These are phyloP conservation scores for Colletotrichum abscissum DNA, from an alignment of 2,329 filamentous ascomycete genomes.

Conservation along the genomic window DNA sequence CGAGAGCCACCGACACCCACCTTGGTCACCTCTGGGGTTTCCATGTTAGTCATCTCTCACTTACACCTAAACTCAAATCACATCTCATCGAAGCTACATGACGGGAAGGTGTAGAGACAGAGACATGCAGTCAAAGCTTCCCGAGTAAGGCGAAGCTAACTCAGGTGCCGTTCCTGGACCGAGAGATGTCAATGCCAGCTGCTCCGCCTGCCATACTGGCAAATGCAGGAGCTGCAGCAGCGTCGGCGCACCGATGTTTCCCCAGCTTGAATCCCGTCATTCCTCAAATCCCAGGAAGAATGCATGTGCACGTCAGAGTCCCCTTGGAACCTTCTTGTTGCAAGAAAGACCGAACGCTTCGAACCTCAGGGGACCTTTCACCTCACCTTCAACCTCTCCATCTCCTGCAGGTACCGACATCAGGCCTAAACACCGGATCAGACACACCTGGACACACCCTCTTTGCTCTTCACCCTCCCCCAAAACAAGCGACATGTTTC, in stretches of 20 bases:
- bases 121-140: background rate
- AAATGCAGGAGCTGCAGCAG: background rate
- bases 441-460: constrained; percentile 10
- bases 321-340: constrained; percentile 20
- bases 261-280: background rate
- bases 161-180: background rate
- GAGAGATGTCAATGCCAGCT: background rate
- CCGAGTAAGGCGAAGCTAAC: constrained; percentile 9
- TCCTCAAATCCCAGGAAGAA: background rate
- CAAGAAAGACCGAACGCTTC: constrained; percentile 26
- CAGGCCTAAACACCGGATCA: constrained; percentile 34
- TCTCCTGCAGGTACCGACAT: constrained; percentile 34
- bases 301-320: constrained; percentile 29
- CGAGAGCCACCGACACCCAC: background rate
- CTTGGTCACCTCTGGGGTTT: background rate
- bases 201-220: background rate
- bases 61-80: background rate
- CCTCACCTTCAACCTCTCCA: constrained; percentile 33
- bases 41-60: background rate
- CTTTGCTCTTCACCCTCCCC: background rate
- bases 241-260: constrained; percentile 7
- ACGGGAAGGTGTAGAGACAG: background rate
- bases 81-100: background rate
- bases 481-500: background rate
- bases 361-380: constrained; percentile 33